phyloP scores from a whole-genome alignment of 83 land plant genomes.

The Picea abies region DNA sequence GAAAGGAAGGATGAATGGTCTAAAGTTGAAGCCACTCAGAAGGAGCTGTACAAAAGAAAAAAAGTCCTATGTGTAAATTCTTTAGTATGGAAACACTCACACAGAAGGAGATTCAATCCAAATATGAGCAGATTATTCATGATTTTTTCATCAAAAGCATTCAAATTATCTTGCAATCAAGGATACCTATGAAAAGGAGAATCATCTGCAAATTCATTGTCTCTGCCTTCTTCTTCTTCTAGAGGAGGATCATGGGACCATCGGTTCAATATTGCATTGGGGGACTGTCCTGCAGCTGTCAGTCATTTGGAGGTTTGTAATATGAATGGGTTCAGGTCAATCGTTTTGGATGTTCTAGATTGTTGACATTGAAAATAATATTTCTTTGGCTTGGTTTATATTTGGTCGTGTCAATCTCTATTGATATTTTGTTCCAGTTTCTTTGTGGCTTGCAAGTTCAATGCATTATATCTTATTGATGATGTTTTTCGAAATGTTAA shows the following conservation, averaged over 20 bases:
- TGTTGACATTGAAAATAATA: too few species aligned
- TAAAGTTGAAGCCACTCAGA: not conserved
- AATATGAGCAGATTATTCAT: not conserved
- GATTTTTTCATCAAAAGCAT: not conserved
- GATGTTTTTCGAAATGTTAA: too few species aligned
- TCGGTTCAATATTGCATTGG: not conserved
- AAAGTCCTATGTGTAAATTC: not conserved
- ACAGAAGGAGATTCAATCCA: not conserved
- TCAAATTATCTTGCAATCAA: slow-evolving; percentile 10
- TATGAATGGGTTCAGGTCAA: too few species aligned
- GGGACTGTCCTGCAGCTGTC: too few species aligned
- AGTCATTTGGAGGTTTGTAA: too few species aligned
- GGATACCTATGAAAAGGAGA: slow-evolving; percentile 6
- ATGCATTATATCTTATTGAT: too few species aligned
- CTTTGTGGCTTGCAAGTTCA: too few species aligned
- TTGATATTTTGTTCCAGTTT: too few species aligned
- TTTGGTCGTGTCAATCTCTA: too few species aligned
- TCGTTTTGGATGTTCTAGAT: too few species aligned
- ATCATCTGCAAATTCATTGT: not conserved
- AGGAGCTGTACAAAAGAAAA: not conserved
- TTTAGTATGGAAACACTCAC: not conserved
- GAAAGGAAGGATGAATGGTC: not conserved
- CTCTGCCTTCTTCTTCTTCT: not conserved
- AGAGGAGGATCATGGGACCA: not conserved
- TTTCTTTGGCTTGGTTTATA: too few species aligned